A percentile compares a stretch with the other conserved stretches of the same genome.
Evolutionary conservation across 768 basidiomycete genomes (phyloP).

Genomic region (Mycena epipterygia): DNA sequence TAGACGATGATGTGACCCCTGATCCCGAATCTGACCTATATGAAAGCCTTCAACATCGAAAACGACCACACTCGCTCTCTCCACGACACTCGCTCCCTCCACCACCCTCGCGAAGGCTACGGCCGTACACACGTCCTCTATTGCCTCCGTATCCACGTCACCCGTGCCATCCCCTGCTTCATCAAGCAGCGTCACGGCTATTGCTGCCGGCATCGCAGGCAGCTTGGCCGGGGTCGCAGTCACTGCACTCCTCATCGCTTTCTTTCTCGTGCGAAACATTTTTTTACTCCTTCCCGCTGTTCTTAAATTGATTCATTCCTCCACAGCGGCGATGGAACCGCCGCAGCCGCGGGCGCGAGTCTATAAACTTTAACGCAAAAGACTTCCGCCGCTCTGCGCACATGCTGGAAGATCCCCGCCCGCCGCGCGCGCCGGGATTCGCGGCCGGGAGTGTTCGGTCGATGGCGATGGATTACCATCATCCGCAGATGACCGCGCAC

Average conservation of each 20-base stretch:
- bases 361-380: slow-evolving; percentile 20
- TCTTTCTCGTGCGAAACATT: slow-evolving; percentile 7
- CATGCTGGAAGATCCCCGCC: slow-evolving; percentile 8
- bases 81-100: background rate
- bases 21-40: background rate
- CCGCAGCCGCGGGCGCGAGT: slow-evolving; percentile 17
- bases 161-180: background rate
- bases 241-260: slow-evolving; percentile 18
- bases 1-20: background rate
- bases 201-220: slow-evolving; percentile 14
- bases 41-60: background rate
- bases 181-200: background rate
- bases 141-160: background rate
- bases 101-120: background rate
- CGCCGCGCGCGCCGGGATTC: background rate
- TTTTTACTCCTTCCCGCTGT: background rate
- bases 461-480: slow-evolving; percentile 8
- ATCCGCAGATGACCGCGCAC: background rate
- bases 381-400: slow-evolving; percentile 16
- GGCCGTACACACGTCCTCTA: background rate
- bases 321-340: slow-evolving; percentile 21
- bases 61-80: background rate
- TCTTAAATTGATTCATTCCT: background rate
- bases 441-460: slow-evolving; percentile 9
- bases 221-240: background rate